These are phyloP conservation scores for Aspergillus hancockii DNA, from an alignment of 495 filamentous ascomycete genomes.

Conservation along the genomic window DNA sequence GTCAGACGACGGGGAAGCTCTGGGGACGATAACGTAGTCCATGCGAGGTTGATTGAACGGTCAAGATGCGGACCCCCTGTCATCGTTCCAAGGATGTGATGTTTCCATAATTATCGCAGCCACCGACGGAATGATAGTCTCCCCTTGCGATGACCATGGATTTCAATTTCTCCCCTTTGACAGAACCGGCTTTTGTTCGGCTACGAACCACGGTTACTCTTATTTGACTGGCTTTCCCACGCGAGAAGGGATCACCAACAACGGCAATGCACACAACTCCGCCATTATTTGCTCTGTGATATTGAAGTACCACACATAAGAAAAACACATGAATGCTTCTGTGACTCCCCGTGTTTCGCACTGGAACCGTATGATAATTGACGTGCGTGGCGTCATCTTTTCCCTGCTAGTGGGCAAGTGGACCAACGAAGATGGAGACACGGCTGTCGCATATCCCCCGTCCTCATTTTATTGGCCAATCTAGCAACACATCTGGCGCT, in stretches of 20 bases:
- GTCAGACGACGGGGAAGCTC: not conserved
- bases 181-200: not conserved
- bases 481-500: conserved; percentile 9
- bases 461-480: conserved; percentile 7
- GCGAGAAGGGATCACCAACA: not conserved
- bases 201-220: not conserved
- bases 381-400: conserved; percentile 24
- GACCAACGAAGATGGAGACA: conserved; percentile 8
- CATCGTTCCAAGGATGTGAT: not conserved
- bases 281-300: not conserved
- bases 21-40: not conserved
- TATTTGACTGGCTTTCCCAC: not conserved
- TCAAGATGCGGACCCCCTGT: not conserved
- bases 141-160: no score
- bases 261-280: not conserved
- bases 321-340: no score
- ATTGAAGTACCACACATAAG: not conserved
- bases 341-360: no score
- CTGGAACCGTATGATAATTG: conserved; percentile 6
- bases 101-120: not conserved
- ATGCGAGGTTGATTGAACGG: not conserved
- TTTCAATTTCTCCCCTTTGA: not conserved
- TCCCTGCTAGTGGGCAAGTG: conserved; percentile 3
- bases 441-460: conserved; percentile 1
- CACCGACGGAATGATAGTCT: not conserved